Evolutionary conservation across 208 protist species (phyloP), one percentile per base, ranked within the genome.

Genomic region (Leishmania mexicana): DNA sequence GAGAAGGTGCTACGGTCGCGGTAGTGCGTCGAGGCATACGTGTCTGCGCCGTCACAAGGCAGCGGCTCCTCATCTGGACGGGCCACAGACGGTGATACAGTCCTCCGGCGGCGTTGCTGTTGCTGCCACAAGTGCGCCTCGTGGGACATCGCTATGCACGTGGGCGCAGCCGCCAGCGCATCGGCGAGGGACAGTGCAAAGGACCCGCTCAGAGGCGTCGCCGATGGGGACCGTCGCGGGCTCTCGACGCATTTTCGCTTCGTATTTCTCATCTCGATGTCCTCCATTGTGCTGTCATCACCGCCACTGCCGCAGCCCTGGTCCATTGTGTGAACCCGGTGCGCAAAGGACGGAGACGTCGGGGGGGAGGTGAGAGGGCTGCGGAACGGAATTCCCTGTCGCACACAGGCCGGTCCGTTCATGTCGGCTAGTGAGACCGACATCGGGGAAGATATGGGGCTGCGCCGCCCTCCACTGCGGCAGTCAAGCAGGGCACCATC

Each of bases 71-170:
- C 83, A 13, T 81, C 79, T n/a, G 80, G 81, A 0, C 87, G 83
- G 10, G 84, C 87, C 17, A 90, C 42, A 24, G 87, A 90, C 2
- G 87, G 87, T 2, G 87, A 90, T 8, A 57, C 81, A 15, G 54
- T 76, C 3, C 87, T 81, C 19, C 79, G 81, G 10, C 84, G 87
- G 17, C 83, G 78, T 74, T 80, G 64, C 42, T 76, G 73, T 73
- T 81, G 78, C 65, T 81, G 77, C 74, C 79, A 84, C 67, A 83
- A 40, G 60, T 67, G 78, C 57, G 45, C 72, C 62, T 82, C 81
- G 35, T 68, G 78, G 70, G 62, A 60, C 75, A 83, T 38, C 17
- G 83, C 75, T 17, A 76, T 51, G 13, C 45, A 38, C 74, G 68
- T 38, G 21, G 68, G 68, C 3, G 74, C 70, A 13, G 83, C 60